Base-by-base conservation (phyloP, 2,329 filamentous ascomycete species). In the Arthrobotrys conoides region DNA sequence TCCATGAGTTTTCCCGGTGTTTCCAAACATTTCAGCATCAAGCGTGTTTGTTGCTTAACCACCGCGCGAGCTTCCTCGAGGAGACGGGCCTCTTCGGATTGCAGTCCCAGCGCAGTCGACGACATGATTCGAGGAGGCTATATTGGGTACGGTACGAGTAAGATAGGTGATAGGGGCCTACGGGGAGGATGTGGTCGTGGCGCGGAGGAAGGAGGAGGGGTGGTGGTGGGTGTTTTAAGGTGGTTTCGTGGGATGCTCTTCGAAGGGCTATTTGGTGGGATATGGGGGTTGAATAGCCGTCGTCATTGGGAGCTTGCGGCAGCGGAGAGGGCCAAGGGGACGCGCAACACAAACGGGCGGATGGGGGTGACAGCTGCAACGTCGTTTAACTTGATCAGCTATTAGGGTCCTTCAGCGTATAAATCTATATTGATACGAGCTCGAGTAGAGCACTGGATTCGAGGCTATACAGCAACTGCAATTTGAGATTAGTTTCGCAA, bases 1-100 rank as follows among this genome's bases (percentile, higher is more conserved):
- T 99, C 96, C 96, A 99, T 99, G 81, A 99, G 91, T 89, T 99
- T 99, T 81, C 96, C 95, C 5, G 96, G 94, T 9, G 93, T 96
- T 84, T 99, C 96, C 79, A 99, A 89, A 83, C 94, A 98, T 87
- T 96, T 95, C 87, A 95, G 94, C 96, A 99, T 99, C 84, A 97
- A 89, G 83, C 91, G 90, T 76, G 95, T 96, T 89, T 99, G 96
- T 87, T 98, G 95, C 86, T 95, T 93, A 86, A 99, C 96, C 66
- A 97, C 95, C 80, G 92, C 90, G 86, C 98, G 88, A 83, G 96
- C 96, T 91, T 99, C 96, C 87, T 99, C 96, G 82, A 99, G 91
- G 87, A 99, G 90, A 83, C 94, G 92, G 83, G 93, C 93, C 89
- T 79, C 76, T 59, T 79, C 76, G 75, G 68, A 69, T 71, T 79